A percentile compares a stretch with the other conserved stretches of the same genome.
These are phyloP conservation scores for Ganoderma sinense DNA, from an alignment of 1,284 basidiomycete genomes.

Conservation along the genomic window DNA sequence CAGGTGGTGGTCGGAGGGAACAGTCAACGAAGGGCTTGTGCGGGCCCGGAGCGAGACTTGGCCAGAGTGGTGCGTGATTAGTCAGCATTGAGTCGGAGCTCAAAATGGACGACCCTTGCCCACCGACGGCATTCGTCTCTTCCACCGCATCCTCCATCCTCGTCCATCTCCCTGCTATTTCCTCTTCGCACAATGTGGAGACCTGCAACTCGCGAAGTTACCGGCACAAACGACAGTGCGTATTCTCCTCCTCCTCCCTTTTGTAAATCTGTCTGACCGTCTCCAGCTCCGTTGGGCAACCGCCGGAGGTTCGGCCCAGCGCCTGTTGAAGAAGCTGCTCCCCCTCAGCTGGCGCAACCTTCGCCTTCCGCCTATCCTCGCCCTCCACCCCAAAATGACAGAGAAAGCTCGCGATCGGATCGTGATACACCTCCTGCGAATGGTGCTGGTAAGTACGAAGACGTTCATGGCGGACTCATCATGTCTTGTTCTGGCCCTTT, in stretches of 20 bases:
- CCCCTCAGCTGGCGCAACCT: slow-evolving; percentile 85
- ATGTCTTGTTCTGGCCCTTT: slow-evolving; percentile 26
- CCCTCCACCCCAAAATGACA: slow-evolving; percentile 57
- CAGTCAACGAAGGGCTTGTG: not conserved
- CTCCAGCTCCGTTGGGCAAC: slow-evolving; percentile 78
- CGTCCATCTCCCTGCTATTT: slow-evolving; percentile 34
- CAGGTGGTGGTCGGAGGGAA: slow-evolving; percentile 12
- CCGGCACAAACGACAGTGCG: slow-evolving; percentile 84
- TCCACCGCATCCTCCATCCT: slow-evolving; percentile 43
- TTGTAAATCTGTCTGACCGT: slow-evolving; percentile 27
- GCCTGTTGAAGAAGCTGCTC: slow-evolving; percentile 74
- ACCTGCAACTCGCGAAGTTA: slow-evolving; percentile 84
- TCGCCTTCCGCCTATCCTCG: slow-evolving; percentile 85
- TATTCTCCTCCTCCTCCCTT: slow-evolving; percentile 26
- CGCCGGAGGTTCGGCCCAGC: slow-evolving; percentile 90
- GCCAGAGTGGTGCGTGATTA: slow-evolving; percentile 18
- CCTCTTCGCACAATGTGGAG: slow-evolving; percentile 79
- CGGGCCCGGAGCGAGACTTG: not conserved
- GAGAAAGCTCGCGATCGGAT: slow-evolving; percentile 57
- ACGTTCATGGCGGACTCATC: slow-evolving; percentile 28
- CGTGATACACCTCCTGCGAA: slow-evolving; percentile 50
- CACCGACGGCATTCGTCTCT: slow-evolving; percentile 8
- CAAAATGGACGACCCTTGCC: slow-evolving; percentile 23
- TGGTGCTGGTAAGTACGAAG: slow-evolving; percentile 41
- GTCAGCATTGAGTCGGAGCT: slow-evolving; percentile 32